Conservation (phyloP, 2,329 filamentous ascomycete species). For the Aspergillus terreus region DNA sequence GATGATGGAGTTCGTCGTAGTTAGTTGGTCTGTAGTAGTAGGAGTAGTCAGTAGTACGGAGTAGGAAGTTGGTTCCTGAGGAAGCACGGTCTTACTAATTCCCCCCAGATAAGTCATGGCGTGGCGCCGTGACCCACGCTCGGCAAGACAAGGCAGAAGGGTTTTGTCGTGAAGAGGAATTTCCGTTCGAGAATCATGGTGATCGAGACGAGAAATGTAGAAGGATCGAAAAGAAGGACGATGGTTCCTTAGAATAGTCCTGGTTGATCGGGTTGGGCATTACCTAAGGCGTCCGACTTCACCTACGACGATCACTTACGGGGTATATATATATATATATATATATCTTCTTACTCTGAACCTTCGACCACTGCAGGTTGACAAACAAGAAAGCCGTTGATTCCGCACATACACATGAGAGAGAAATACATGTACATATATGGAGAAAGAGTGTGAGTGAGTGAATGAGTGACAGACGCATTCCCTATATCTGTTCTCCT, state of each 20-base stretch:
- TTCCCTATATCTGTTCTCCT: no score
- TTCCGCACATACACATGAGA: no score
- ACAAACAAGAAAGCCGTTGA: no score
- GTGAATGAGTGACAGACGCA: no score
- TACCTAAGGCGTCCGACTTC: not conserved
- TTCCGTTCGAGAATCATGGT: not conserved
- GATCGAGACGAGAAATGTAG: not conserved
- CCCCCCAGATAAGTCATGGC: not conserved
- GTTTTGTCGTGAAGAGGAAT: constrained; percentile 1
- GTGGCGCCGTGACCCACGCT: constrained; percentile 18
- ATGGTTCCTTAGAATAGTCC: not conserved
- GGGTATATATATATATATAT: no score
- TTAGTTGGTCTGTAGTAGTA: not conserved
- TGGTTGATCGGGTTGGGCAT: not conserved
- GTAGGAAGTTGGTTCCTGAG: not conserved
- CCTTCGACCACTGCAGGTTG: no score
- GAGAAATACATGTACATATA: no score
- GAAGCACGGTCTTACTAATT: constrained; percentile 2
- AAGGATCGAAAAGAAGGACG: not conserved
- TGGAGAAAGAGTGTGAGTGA: no score
- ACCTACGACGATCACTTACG: no score
- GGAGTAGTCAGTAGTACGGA: not conserved
- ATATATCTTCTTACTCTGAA: no score
- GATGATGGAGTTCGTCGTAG: not conserved
- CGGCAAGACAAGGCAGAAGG: constrained; percentile 13